Evolutionary conservation across 2,329 filamentous ascomycete genomes (phyloP).

Genomic region (Myriosclerotinia curreyana): DNA sequence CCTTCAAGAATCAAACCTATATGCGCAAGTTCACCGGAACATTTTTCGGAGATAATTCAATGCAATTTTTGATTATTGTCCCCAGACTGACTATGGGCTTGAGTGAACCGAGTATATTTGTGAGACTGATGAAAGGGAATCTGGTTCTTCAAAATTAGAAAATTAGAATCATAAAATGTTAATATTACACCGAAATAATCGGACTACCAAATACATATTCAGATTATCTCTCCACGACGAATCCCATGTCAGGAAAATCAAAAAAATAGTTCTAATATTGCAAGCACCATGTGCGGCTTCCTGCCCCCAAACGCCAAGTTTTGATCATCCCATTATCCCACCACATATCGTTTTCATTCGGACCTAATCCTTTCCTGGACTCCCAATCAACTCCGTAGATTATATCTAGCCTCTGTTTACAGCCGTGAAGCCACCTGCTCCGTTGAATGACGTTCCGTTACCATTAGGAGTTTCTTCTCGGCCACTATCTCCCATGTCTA

Average conservation of each 20-base stretch:
- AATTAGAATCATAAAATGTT: not conserved
- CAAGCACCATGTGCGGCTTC: not conserved
- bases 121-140: no score
- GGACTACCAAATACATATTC: not conserved
- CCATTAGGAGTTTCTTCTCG: conserved; percentile 28
- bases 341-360: conserved; percentile 6
- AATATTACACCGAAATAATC: conserved; percentile 8
- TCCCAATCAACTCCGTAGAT: conserved; percentile 19
- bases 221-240: not conserved
- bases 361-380: conserved; percentile 9
- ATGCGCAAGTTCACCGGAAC: not conserved
- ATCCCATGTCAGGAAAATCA: not conserved
- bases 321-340: conserved; percentile 2
- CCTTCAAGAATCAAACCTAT: not conserved
- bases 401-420: conserved; percentile 32
- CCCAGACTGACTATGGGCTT: no score
- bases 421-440: conserved; percentile 35
- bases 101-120: no score
- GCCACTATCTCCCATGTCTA: conserved; percentile 39
- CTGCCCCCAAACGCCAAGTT: conserved; percentile 7
- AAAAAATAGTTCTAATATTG: conserved; percentile 14
- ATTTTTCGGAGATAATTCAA: not conserved
- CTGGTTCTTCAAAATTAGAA: not conserved
- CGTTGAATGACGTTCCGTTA: conserved; percentile 18
- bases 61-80: no score